These are phyloP conservation scores for Sclerotinia minor DNA, from an alignment of 2,329 filamentous ascomycete genomes.

Conservation along the genomic window DNA sequence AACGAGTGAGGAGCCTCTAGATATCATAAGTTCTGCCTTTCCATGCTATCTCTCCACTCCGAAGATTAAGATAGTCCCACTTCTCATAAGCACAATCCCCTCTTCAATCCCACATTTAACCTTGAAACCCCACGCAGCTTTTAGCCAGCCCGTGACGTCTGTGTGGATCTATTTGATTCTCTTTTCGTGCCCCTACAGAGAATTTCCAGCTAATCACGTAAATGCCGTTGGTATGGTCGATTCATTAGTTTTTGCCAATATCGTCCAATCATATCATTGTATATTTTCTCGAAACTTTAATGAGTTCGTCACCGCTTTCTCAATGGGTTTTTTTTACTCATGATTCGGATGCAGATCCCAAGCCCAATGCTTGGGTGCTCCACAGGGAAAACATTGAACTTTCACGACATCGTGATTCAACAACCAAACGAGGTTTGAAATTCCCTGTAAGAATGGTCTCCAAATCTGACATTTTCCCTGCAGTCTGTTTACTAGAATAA, in stretches of 20 bases:
- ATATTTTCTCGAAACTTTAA: background rate
- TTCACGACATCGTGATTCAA: constrained; percentile 9
- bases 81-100: constrained; percentile 4
- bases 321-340: background rate
- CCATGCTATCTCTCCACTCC: background rate
- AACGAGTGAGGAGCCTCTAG: background rate
- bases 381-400: background rate
- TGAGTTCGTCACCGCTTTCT: constrained; percentile 17
- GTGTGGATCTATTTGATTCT: constrained; percentile 14
- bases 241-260: constrained; percentile 4
- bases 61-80: constrained; percentile 3
- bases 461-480: constrained; percentile 1
- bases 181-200: constrained; percentile 6
- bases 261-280: constrained; percentile 1
- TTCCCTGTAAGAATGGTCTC: background rate
- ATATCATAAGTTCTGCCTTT: background rate
- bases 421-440: constrained; percentile 3
- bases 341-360: constrained; percentile 20
- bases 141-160: constrained; percentile 19
- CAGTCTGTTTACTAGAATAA: constrained; percentile 9
- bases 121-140: constrained; percentile 13
- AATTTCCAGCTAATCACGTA: background rate
- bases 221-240: constrained; percentile 10
- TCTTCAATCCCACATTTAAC: constrained; percentile 12
- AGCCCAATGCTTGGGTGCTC: background rate